Base-by-base conservation (phyloP, 2,329 filamentous ascomycete genomes). In the Fusarium sp. region DNA sequence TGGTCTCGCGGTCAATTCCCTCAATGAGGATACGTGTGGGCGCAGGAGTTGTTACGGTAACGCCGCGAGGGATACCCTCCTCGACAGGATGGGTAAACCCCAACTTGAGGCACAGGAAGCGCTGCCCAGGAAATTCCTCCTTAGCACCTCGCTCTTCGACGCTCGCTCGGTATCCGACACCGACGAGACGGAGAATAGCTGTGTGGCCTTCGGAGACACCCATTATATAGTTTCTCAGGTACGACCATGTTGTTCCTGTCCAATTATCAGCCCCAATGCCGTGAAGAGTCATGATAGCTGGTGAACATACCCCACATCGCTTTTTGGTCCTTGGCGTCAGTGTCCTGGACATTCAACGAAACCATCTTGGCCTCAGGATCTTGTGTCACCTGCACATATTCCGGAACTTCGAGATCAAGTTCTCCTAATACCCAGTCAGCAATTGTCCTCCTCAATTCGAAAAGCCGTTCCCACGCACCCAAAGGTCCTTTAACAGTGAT, bases 151-250 rank as follows among this genome's bases (percentile, higher is more conserved):
- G 91, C 64, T 90, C 84, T 81, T 98, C 95, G 75, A 99, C 88
- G 7, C 90, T 92, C 18, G 96, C 96, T 82, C 95, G 89, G 87
- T 98, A 99, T 67, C 96, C 96, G 64, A 99, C 96, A 78, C 96
- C 96, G 32, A 98, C 94, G 57, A 99, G 88, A 71, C 95, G 92
- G 57, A 99, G 86, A 75, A 99, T 94, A 37, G 95, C 94, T 20
- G 93, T 95, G 83, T 99, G 96, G 38, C 96, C 96, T 87, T 99
- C 96, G 40, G 94, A 97, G 26, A 99, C 96, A 65, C 96, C 96
- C 70, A 94, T 90, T 68, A 99, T 92, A 85, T 97, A 90, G 80
- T 96, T 97, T 77, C 93, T 92, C 59, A 99, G 87, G 79, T 97
- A 95, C 37, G 94, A 91, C 84, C 96, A 95, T 46, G 91, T 92